Base-by-base conservation (phyloP, 2,329 filamentous ascomycete genomes). In the Claviceps sp. region DNA sequence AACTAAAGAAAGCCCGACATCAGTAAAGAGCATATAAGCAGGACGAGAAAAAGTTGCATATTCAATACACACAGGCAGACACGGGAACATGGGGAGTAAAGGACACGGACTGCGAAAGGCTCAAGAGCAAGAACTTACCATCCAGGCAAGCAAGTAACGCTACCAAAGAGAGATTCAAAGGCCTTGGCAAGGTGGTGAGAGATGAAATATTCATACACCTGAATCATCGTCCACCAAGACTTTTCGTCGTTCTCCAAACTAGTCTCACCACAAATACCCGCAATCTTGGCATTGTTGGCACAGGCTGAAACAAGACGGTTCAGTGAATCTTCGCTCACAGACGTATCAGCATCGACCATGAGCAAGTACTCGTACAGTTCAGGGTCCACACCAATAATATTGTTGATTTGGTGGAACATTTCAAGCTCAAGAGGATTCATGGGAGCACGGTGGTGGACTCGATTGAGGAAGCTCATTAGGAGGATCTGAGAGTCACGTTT, bases 221-320 rank as follows among this genome's bases (percentile, higher is more conserved):
- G 93, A 63, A 98, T 98, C 93, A 98, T 98, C 13, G 93, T 98
- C 88, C 89, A 95, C 89, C 90, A 97, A 62, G 84, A 90, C 59
- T 84, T 80, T 61, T 96, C 89, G 67, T 96, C 91, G 62, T 98
- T 98, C 66, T 96, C 87, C 62, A 98, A 75, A 68, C 85, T 93
- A 1, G 93, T 98, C 68, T 98, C 93, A 65, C 93, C 93, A 66
- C 93, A 98, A 56, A 97, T 96, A 70, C 91, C 93, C 24, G 88
- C 89, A 71, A 98, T 95, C 73, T 94, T 95, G 37, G 89, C 84
- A 66, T 98, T 89, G 62, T 96, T 90, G 59, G 88, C 84, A 70
- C 90, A 98, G 50, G 87, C 87, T 53, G 93, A 88, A 17, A 98
- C 91, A 5, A 98, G 78, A 50, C 91, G 81, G 67, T 95, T 98